These are phyloP conservation scores for Stephanodiscus triporus DNA, from an alignment of 108 stramenopile species.

Conservation along the genomic window DNA sequence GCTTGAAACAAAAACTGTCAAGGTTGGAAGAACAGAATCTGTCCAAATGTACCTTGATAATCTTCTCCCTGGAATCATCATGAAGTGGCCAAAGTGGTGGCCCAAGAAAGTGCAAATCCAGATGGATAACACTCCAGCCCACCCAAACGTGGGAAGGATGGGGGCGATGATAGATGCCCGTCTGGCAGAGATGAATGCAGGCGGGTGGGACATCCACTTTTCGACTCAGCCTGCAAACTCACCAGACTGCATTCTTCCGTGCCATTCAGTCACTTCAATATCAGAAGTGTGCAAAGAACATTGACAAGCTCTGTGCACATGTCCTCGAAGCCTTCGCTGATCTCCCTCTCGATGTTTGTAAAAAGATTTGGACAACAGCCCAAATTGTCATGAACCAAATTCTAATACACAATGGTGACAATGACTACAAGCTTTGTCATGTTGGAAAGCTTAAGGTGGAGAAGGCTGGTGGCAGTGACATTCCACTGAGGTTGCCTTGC, in stretches of 20 bases:
- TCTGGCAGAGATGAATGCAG: background rate
- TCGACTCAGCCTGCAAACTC: constrained; percentile 7
- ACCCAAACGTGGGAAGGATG: background rate
- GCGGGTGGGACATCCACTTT: constrained; percentile 3
- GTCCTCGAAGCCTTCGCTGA: background rate
- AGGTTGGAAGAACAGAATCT: background rate
- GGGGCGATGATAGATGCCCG: background rate
- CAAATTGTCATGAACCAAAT: constrained; percentile 16
- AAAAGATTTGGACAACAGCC: constrained; percentile 16
- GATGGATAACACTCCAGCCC: constrained; percentile 18
- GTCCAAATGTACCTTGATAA: background rate
- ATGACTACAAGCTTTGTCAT: constrained; percentile 18
- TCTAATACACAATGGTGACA: background rate
- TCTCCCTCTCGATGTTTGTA: constrained; percentile 6
- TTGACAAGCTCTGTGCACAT: background rate
- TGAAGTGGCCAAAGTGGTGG: constrained; percentile 5
- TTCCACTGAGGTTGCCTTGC: constrained; percentile 9
- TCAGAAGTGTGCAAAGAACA: constrained; percentile 11
- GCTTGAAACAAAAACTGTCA: constrained; percentile 1
- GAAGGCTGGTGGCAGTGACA: background rate
- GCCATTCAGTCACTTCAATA: constrained; percentile 27
- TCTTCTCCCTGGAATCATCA: background rate
- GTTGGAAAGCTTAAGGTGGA: constrained; percentile 10
- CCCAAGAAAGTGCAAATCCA: constrained; percentile 12
- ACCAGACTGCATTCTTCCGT: constrained; percentile 14